Base-by-base conservation (phyloP, 2,329 filamentous ascomycete genomes). In the Neonectria hederae region DNA sequence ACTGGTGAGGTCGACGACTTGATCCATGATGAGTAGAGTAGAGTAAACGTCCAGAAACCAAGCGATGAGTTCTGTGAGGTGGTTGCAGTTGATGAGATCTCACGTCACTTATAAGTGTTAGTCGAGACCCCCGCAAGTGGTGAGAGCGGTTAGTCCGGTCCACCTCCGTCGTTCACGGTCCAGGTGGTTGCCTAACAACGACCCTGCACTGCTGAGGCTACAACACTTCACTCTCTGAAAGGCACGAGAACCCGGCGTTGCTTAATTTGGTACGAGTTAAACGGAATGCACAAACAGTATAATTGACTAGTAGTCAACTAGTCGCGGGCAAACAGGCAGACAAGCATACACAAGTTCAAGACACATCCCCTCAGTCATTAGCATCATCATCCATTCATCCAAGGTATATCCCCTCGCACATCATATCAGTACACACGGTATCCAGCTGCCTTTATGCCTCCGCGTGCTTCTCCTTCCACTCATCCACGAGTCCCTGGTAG, bases 401-500 rank as follows among this genome's bases (percentile, higher is more conserved):
- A 19, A 30, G 26, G 46, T 51, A 21, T 51, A 11, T 30, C 17
- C 26, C 8, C 17, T 10, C 48, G n/a, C 38, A 42, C n/a, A n/a
- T n/a, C 28, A 21, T 32, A 51, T 51, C n/a, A 51, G 40, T 32
- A 42, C 38, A 46, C 19, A 19, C 22, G 14, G 14, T n/a, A 3
- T 22, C 17, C 38, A 5, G 32, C 38, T 24, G 9, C 26, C 5
- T 8, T 30, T 17, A 63, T 24, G 52, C 32, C 28, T 35, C 21
- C 2, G n/a, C n/a, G 24, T 65, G 59, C 52, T 71, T 74, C 42
- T 63, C 59, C 59, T 71, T 67, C 83, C 85, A 90, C 74, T 90
- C 87, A 1, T 79, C 80, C 9, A 86, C 79, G 22, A 90, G 68
- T 0, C 81, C 80, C 49, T 74, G 75, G 70, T 90, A 90, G 69